Evolutionary conservation across 2,329 filamentous ascomycete genomes (phyloP), one percentile per base, ranked within the genome.

Genomic region (Sarocladiaceae sp.): DNA sequence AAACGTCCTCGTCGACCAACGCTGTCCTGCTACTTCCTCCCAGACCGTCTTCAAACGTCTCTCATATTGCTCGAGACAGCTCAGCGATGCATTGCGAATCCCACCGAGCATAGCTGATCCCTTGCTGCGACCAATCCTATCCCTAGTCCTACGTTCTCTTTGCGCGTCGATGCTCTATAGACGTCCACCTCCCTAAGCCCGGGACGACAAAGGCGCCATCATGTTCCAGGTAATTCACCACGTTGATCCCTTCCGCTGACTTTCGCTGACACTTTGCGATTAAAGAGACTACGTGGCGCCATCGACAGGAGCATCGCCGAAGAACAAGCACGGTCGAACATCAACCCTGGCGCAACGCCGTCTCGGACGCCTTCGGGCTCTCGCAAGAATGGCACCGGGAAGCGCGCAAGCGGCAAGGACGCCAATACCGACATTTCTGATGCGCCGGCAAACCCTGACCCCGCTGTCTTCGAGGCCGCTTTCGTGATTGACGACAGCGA

Each of bases 221-320:
- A 52, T 53, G 51, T 53, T 53, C 47, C 51, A 53, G 48, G 51
- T 45, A 33, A 4, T 18, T 3, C 37, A 15, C 7, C 16, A 21
- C 18, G 5, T 13, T 7, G 9, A 20, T 3, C 24, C 18, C 26
- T 24, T 32, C 16, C 27, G 12, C 9, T 29, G 18, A 5, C 35
- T 4, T n/a, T 6, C 9, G 35, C 34, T 44, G 26, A 33, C 32
- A 24, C 3, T 27, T 12, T 15, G n/a, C n/a, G n/a, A n/a, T n/a
- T n/a, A 16, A 60, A 93, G 85, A 80, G 86, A 71, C 72, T 95
- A 55, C 86, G 88, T 68, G 86, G 84, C 57, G 85, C 85, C 48
- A 88, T 95, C 62, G 87, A 95, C 62, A 82, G 82, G 56, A 84
- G 84, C 57, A 93, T 96, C 57, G 86, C 88, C 57, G 88, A 95